A percentile compares a stretch with the other conserved stretches of the same genome.
Evolutionary conservation across 345 rosid species (phyloP).

Genomic region (Aethionema arabicum): DNA sequence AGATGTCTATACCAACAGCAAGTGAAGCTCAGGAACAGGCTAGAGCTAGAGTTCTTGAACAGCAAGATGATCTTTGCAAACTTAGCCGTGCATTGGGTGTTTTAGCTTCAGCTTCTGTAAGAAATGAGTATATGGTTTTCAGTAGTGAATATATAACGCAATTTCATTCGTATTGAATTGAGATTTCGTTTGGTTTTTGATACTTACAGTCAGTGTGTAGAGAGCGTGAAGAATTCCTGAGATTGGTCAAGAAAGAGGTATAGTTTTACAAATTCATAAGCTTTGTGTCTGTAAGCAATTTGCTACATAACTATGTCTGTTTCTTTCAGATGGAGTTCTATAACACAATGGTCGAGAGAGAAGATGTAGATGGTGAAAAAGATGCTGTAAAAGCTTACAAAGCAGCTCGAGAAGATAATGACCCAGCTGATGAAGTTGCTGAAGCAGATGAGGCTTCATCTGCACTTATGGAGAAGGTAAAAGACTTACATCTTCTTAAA

Average conservation of each 20-base stretch:
- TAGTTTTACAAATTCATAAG: conserved; percentile 9
- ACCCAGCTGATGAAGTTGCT: conserved; percentile 47
- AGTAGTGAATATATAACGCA: conserved; percentile 7
- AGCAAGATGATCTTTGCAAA: conserved; percentile 74
- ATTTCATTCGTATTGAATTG: conserved; percentile 18
- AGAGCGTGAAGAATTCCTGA: conserved; percentile 87
- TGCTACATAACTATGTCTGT: conserved; percentile 24
- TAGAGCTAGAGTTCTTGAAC: conserved; percentile 66
- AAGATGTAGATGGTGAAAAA: conserved; percentile 62
- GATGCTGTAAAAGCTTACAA: conserved; percentile 76
- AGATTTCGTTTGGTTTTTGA: conserved; percentile 24
- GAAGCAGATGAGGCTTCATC: conserved; percentile 71
- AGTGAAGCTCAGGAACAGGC: conserved; percentile 75
- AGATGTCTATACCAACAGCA: conserved; percentile 61
- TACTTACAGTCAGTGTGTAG: conserved; percentile 75
- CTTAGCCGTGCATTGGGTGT: conserved; percentile 85
- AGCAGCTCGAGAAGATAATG: conserved; percentile 75
- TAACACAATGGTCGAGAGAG: conserved; percentile 76
- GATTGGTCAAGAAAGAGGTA: conserved; percentile 93
- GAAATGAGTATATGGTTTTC: conserved; percentile 32
- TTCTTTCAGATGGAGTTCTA: conserved; percentile 76
- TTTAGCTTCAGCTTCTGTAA: conserved; percentile 93
- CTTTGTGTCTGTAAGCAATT: background rate
- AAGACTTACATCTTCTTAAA: background rate
- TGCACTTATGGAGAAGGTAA: conserved; percentile 71